These are phyloP conservation scores for Sanguinoderma infundibulare DNA, from an alignment of 1,284 basidiomycete genomes.

Conservation along the genomic window DNA sequence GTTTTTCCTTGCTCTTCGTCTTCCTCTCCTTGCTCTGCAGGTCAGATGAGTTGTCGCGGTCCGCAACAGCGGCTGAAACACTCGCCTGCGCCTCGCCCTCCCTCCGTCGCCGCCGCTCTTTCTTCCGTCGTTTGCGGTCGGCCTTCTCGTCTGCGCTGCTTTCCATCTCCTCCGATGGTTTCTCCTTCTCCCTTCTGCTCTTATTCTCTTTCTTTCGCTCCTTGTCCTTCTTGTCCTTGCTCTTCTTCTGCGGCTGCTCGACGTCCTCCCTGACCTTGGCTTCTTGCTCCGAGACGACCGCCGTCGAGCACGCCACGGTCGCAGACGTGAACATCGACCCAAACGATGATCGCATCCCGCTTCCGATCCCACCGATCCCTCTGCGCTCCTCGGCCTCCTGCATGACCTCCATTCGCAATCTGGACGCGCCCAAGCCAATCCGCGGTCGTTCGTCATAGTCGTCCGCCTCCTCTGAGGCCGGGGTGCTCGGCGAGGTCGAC, in stretches of 20 bases:
- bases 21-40: slow-evolving; percentile 11
- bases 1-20: slow-evolving; percentile 13
- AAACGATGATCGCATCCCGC: slow-evolving; percentile 18
- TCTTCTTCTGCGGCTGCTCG: slow-evolving; percentile 2
- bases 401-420: slow-evolving; percentile 14
- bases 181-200: slow-evolving; percentile 11
- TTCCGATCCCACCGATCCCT: slow-evolving; percentile 23
- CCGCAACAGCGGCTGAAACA: background rate
- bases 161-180: slow-evolving; percentile 5
- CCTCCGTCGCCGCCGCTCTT: slow-evolving; percentile 21
- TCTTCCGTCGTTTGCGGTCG: slow-evolving; percentile 23
- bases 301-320: slow-evolving; percentile 13
- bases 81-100: slow-evolving; percentile 10
- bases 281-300: background rate
- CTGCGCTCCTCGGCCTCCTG: slow-evolving; percentile 12
- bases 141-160: slow-evolving; percentile 10
- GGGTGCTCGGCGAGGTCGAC: slow-evolving; percentile 6
- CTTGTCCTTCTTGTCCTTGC: slow-evolving; percentile 15
- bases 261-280: slow-evolving; percentile 1
- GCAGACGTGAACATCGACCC: slow-evolving; percentile 25
- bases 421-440: slow-evolving; percentile 23
- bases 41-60: background rate
- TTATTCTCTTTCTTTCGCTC: slow-evolving; percentile 18
- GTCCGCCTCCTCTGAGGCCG: slow-evolving; percentile 3
- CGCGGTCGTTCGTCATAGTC: slow-evolving; percentile 22